Base-by-base conservation (phyloP, 2,329 filamentous ascomycete species). In the Escovopsis sp. region DNA sequence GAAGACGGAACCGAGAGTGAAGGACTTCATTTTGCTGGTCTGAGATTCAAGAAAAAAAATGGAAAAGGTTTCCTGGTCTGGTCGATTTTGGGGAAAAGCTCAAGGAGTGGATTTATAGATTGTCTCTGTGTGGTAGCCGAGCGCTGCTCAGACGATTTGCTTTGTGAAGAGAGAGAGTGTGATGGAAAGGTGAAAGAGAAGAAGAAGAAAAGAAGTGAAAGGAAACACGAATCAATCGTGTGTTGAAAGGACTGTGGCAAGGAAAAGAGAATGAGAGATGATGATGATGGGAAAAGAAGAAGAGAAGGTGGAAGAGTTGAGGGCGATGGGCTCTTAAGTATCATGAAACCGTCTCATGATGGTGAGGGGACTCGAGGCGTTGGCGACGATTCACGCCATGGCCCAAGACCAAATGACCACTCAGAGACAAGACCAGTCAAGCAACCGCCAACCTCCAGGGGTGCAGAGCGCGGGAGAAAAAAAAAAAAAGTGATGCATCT, bases 21-120 rank as follows among this genome's bases (percentile, higher is more conserved):
- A 38, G 15, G 40, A 13, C 42, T 46, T 46, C 44, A 46, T 46
- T 27, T 24, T 39, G 35, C 35, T 11, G 36, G 36, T 13, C 5
- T 15, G n/a, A 7, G 15, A 16, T 10, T 41, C 15, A 16, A 33
- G 15, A 32, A 27, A 7, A 30, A 10, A 29, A 4, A 7, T 30
- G 2, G 37, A 39, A 39, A 9, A 12, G 1, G 15, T 32, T 39
- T 15, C 24, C 4, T 32, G 30, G 16, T 31, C n/a, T 14, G 11
- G n/a, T n/a, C n/a, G n/a, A n/a, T n/a, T 14, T 37, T 14, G 35
- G 16, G 34, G 24, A 27, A 30, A 30, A 30, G 27, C 27, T 30
- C 27, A 11, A 30, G 7, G 27, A 30, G 27, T 30, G 27, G n/a
- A 31, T n/a, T n/a, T n/a, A 12, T 3, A 14, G 34, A 30, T 15